These are phyloP conservation scores for Tephrocybe sp. DNA, from an alignment of 768 basidiomycete species.

Conservation along the genomic window DNA sequence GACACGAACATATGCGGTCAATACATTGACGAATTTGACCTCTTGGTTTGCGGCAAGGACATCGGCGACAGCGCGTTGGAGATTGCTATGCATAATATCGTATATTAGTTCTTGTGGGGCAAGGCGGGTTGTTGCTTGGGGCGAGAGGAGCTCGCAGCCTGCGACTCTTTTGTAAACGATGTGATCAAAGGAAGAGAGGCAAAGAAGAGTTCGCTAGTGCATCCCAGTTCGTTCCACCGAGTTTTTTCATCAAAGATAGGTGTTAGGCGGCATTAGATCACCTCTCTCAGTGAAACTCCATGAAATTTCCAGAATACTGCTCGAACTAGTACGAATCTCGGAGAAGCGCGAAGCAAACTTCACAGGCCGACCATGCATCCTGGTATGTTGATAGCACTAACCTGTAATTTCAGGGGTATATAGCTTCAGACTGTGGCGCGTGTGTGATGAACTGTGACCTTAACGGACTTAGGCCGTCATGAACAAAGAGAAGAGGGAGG, in stretches of 20 bases:
- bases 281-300: too few relatives aligned
- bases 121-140: neutral
- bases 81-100: constrained; percentile 17
- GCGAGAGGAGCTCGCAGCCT: neutral
- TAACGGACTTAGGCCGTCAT: neutral
- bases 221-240: too few relatives aligned
- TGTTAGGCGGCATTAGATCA: too few relatives aligned
- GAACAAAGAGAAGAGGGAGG: constrained; percentile 2
- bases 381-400: neutral
- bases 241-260: too few relatives aligned
- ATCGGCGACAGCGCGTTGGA: constrained; percentile 20
- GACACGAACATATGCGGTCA: constrained; percentile 16
- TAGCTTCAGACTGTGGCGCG: neutral
- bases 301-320: neutral
- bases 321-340: neutral
- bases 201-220: neutral
- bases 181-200: neutral
- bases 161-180: neutral
- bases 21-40: constrained; percentile 18
- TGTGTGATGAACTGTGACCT: neutral
- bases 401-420: neutral
- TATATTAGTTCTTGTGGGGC: neutral
- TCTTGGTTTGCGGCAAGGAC: constrained; percentile 19
- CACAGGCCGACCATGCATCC: neutral
- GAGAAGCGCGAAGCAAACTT: neutral